Base-by-base conservation (phyloP, 306 rosid species). In the Ormosia semicastrata region DNA sequence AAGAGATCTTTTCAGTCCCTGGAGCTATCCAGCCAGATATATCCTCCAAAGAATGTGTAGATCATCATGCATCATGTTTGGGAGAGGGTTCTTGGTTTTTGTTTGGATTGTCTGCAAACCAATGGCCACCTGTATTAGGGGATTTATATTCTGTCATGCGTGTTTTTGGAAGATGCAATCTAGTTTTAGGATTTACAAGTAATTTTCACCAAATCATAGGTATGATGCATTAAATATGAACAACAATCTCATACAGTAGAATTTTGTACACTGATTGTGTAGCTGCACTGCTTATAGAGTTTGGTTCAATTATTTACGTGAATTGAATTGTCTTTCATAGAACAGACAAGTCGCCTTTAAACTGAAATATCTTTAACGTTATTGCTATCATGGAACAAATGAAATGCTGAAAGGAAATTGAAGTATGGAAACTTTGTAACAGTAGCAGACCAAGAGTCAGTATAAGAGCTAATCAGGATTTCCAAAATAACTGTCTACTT, bases 81-180 rank as follows among this genome's bases (percentile, higher is more conserved):
- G 75, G 86, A 36, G 80, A 39, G 81, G 83, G 81, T 76, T 83
- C 37, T 77, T 24, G 73, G 76, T 58, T 68, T 83, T 34, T 75
- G 36, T 63, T 71, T 64, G 56, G 52, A 68, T n/a, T 73, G 36
- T 70, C 47, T 82, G 6, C 50, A 73, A 77, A 67, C 59, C 80
- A 52, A 56, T 76, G 56, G 4, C 83, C 68, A 39, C 49, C 41
- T 15, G 56, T 50, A 76, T 32, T 18, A 62, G 53, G 70, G 53
- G 73, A 8, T 41, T 32, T 77, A 40, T 72, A 62, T 79, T 69
- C 24, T 84, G 56, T 81, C 71, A 71, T 57, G 79, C 54, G 43
- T 49, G 86, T 68, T 67, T 37, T 81, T 69, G 37, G 82, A 58
- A 70, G 56, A 77, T 78, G 83, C 66, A 75, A 9, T 65, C 62